These are phyloP conservation scores for Plasmodium yoelii DNA, from an alignment of 169 alveolate genomes.

Conservation along the genomic window DNA sequence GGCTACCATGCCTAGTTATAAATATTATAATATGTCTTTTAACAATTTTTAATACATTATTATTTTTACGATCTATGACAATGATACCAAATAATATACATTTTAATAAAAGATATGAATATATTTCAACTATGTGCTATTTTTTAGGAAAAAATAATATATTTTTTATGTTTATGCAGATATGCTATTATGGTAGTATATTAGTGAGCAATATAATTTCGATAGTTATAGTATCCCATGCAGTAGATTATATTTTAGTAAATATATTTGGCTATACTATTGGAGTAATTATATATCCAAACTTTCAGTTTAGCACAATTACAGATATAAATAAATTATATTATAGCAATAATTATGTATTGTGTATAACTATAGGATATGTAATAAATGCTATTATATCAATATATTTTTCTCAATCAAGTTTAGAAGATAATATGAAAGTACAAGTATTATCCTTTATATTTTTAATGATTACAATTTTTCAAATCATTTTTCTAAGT, in stretches of 20 bases:
- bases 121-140: conserved; percentile 82
- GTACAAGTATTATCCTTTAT: conserved; percentile 81
- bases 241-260: conserved; percentile 81
- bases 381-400: conserved; percentile 80
- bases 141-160: conserved; percentile 80
- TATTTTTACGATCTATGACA: conserved; percentile 84
- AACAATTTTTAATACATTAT: conserved; percentile 80
- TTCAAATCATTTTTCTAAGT: conserved; percentile 75
- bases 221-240: conserved; percentile 81
- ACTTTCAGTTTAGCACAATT: conserved; percentile 11
- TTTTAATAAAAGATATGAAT: conserved; percentile 85
- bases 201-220: conserved; percentile 79
- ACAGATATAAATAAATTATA: conserved; percentile 33
- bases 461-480: conserved; percentile 78
- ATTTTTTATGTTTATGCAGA: conserved; percentile 78
- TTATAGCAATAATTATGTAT: conserved; percentile 45
- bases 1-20: conserved; percentile 80
- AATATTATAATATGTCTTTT: conserved; percentile 77
- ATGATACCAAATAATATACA: conserved; percentile 85
- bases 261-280: conserved; percentile 80
- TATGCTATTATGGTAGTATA: conserved; percentile 81
- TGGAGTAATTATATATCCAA: conserved; percentile 79
- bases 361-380: conserved; percentile 84
- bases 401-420: conserved; percentile 78
- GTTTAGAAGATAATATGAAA: conserved; percentile 84